Evolutionary conservation across 257 asterid species (phyloP).

Genomic region (Phtheirospermum japonicum): DNA sequence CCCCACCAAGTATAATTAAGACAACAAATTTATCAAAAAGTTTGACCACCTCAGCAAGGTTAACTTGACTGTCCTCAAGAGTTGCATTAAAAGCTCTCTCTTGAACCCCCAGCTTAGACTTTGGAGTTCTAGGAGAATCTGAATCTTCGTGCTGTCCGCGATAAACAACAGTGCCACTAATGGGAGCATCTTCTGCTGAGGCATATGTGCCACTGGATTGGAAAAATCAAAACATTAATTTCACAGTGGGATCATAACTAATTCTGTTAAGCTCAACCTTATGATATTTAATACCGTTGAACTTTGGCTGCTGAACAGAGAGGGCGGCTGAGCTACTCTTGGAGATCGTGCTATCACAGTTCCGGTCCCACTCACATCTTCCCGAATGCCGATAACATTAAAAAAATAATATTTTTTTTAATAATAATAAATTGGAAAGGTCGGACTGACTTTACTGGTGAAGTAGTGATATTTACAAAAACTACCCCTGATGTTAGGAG

Average conservation of each 20-base stretch:
- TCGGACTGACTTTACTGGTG: too few relatives aligned
- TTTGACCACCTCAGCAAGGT: constrained; percentile 85
- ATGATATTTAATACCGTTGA: constrained; percentile 42
- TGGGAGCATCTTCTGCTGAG: constrained; percentile 77
- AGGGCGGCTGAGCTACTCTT: constrained; percentile 56
- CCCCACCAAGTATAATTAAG: background rate
- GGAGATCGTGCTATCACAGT: constrained; percentile 87
- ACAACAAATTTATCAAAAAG: constrained; percentile 3
- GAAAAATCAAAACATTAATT: constrained; percentile 16
- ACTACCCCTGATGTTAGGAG: too few relatives aligned
- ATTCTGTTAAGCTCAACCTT: constrained; percentile 24
- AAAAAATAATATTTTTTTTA: too few relatives aligned
- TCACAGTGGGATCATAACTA: constrained; percentile 9
- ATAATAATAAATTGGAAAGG: too few relatives aligned
- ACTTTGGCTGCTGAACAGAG: constrained; percentile 61
- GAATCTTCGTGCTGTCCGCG: constrained; percentile 90
- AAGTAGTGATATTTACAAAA: too few relatives aligned
- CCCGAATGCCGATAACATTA: constrained; percentile 44
- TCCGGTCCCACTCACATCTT: constrained; percentile 74
- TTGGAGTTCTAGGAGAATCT: constrained; percentile 88
- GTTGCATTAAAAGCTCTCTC: constrained; percentile 83
- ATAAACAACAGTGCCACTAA: constrained; percentile 86
- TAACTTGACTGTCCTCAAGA: constrained; percentile 77
- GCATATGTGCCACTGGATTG: constrained; percentile 78
- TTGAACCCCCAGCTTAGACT: constrained; percentile 85